Conservation (phyloP, 305 asterid genomes). For the Fraxinus sp. region DNA sequence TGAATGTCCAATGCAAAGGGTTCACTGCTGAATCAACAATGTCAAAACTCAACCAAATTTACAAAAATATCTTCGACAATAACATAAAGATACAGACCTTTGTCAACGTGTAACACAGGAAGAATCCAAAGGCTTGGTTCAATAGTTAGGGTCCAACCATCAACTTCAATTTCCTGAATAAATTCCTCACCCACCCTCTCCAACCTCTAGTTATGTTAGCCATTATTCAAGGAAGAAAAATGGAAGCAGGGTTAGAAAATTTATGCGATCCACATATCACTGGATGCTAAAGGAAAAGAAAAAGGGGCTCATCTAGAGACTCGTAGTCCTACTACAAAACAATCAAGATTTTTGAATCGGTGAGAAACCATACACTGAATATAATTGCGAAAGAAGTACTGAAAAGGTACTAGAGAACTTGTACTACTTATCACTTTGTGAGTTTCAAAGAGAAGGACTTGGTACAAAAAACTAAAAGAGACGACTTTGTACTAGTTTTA, state of each 20-base stretch:
- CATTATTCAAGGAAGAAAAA: too few species aligned
- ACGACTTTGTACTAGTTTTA: background rate
- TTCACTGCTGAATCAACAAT: background rate
- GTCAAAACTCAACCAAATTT: background rate
- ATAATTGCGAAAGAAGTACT: background rate
- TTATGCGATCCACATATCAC: background rate
- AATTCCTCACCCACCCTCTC: background rate
- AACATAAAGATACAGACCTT: background rate
- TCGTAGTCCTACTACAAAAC: background rate
- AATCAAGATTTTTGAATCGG: background rate
- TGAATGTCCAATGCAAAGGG: background rate
- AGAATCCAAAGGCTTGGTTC: background rate
- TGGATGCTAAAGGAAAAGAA: background rate
- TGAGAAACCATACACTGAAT: background rate
- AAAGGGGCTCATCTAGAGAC: background rate
- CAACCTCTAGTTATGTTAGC: background rate
- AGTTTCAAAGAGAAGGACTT: background rate
- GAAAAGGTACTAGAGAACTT: background rate
- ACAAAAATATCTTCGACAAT: background rate
- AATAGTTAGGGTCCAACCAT: background rate
- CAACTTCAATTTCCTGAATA: background rate
- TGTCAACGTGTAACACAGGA: background rate
- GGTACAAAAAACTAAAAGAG: background rate
- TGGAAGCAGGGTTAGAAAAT: background rate
- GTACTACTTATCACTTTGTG: background rate